phyloP scores from a whole-genome alignment of 1,284 basidiomycete species.

The Sporisorium sorghi region DNA sequence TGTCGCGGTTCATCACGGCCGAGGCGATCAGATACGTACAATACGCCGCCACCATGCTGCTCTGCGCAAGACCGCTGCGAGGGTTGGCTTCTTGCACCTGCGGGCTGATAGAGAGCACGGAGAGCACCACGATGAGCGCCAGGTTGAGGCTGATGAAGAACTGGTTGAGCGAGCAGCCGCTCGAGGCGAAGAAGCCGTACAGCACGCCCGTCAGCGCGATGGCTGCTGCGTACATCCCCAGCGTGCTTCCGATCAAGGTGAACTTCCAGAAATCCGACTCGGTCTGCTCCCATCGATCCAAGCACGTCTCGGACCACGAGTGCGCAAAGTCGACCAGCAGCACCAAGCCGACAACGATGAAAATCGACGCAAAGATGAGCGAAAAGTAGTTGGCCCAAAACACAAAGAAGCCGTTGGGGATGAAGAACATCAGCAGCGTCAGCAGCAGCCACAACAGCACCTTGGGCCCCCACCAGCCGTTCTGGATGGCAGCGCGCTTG shows the following conservation, averaged over 20 bases:
- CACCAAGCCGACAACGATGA: slow-evolving; percentile 94
- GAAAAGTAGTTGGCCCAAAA: slow-evolving; percentile 94
- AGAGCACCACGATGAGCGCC: slow-evolving; percentile 81
- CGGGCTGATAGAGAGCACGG: slow-evolving; percentile 85
- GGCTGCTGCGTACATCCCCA: slow-evolving; percentile 84
- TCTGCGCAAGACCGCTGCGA: slow-evolving; percentile 92
- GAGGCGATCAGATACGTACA: slow-evolving; percentile 96
- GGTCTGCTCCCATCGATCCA: slow-evolving; percentile 92
- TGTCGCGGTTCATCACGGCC: slow-evolving; percentile 90
- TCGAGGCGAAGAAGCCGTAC: slow-evolving; percentile 89
- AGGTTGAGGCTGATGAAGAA: slow-evolving; percentile 97
- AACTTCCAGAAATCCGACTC: slow-evolving; percentile 92
- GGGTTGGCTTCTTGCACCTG: slow-evolving; percentile 92
- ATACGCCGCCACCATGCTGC: slow-evolving; percentile 95
- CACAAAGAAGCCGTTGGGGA: slow-evolving; percentile 93
- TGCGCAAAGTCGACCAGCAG: slow-evolving; percentile 99
- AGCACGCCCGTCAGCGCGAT: slow-evolving; percentile 87
- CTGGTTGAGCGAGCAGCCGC: slow-evolving; percentile 87
- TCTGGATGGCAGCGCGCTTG: slow-evolving; percentile 93
- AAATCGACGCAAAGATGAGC: slow-evolving; percentile 88
- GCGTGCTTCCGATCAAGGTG: slow-evolving; percentile 93
- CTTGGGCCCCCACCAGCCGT: slow-evolving; percentile 99
- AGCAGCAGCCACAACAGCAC: slow-evolving; percentile 85
- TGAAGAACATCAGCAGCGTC: slow-evolving; percentile 85
- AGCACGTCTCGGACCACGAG: slow-evolving; percentile 95